A percentile compares a stretch with the other conserved stretches of the same genome.
Conservation (phyloP, 2,329 filamentous ascomycete species). For the Aspergillus persii region DNA sequence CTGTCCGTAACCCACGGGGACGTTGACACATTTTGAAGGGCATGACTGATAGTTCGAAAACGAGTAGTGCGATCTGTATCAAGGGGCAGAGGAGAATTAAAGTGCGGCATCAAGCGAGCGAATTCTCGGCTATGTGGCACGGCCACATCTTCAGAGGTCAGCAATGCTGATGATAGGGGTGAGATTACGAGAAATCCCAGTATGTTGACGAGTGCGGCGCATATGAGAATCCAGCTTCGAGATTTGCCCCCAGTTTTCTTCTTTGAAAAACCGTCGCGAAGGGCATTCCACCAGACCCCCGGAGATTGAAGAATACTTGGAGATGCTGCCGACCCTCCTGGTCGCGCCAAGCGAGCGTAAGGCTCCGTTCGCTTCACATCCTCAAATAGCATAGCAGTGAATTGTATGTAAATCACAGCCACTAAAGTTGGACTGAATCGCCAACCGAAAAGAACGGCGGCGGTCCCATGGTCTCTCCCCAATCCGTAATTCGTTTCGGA, state of each 20-base stretch:
- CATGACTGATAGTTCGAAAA: constrained; percentile 1
- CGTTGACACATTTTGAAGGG: not conserved
- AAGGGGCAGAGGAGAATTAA: not conserved
- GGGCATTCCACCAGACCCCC: not conserved
- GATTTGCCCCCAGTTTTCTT: not conserved
- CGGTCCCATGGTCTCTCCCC: not conserved
- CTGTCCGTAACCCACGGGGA: constrained; percentile 1
- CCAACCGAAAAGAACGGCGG: not conserved
- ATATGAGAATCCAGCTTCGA: not conserved
- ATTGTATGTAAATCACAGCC: not conserved
- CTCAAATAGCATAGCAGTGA: constrained; percentile 1
- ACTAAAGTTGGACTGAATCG: not conserved
- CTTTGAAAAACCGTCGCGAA: not conserved
- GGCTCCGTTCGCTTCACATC: not conserved
- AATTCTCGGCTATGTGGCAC: not conserved
- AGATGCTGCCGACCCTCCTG: not conserved
- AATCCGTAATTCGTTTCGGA: not conserved
- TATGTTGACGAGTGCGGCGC: not conserved
- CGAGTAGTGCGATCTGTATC: not conserved
- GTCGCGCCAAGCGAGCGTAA: not conserved
- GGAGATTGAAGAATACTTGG: not conserved
- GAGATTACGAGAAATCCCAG: not conserved
- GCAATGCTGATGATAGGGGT: not conserved
- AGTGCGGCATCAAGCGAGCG: not conserved
- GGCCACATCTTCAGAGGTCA: not conserved